Conservation (phyloP, 2,329 filamentous ascomycete species). For the Cytospora chrysosperma region DNA sequence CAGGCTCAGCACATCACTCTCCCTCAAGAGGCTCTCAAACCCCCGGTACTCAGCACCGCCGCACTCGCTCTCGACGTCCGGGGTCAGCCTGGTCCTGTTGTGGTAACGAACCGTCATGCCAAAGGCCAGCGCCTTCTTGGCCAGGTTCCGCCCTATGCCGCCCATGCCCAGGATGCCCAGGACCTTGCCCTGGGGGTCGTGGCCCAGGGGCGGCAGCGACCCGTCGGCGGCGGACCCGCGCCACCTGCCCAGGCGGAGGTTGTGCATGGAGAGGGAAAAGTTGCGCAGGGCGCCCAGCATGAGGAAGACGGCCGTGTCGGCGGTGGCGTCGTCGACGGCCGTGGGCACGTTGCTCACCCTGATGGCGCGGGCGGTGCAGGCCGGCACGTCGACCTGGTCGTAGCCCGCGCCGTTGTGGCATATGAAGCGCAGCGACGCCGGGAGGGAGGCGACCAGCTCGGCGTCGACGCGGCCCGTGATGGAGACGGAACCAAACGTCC, state of each 20-base stretch:
- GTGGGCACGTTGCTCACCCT: conserved; percentile 79
- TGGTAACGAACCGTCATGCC: conserved; percentile 75
- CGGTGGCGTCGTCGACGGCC: conserved; percentile 79
- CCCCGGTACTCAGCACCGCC: conserved; percentile 63
- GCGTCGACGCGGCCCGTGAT: conserved; percentile 70
- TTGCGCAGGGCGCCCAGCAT: conserved; percentile 77
- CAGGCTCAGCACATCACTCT: conserved; percentile 75
- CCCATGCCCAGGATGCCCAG: conserved; percentile 85
- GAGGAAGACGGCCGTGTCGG: conserved; percentile 77
- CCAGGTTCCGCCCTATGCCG: conserved; percentile 76
- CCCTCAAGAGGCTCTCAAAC: conserved; percentile 69
- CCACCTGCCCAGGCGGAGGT: conserved; percentile 68
- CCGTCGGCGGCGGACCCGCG: conserved; percentile 47
- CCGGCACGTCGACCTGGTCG: conserved; percentile 74
- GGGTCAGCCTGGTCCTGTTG: conserved; percentile 63
- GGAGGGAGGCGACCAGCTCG: conserved; percentile 62
- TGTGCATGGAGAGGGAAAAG: conserved; percentile 64
- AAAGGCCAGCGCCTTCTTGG: conserved; percentile 71
- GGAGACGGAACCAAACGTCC: conserved; percentile 64
- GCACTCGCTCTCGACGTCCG: conserved; percentile 50
- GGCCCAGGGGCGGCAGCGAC: conserved; percentile 59
- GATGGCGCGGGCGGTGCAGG: conserved; percentile 66
- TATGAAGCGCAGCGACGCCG: conserved; percentile 54
- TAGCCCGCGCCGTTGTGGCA: conserved; percentile 76
- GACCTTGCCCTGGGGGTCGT: conserved; percentile 75